Conservation (phyloP, 305 asterid species). For the Salvia sclarea region DNA sequence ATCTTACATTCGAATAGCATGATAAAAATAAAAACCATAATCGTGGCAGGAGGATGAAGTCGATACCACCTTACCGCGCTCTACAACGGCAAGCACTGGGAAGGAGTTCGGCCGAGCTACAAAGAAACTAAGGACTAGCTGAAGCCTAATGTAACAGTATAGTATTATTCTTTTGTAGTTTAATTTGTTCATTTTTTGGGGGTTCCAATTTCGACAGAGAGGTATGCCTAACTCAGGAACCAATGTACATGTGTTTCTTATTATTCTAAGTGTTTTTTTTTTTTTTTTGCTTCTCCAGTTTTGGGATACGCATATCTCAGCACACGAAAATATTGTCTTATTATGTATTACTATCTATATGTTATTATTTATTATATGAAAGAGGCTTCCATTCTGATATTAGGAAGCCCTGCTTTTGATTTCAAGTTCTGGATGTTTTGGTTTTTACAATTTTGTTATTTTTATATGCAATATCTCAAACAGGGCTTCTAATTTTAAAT, state of each 20-base stretch:
- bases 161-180: conserved; percentile 48
- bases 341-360: background rate
- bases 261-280: conserved; percentile 16
- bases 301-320: conserved; percentile 43
- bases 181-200: conserved; percentile 46
- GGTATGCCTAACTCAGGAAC: conserved; percentile 41
- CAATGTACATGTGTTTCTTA: conserved; percentile 47
- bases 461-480: background rate
- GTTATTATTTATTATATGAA: conserved; percentile 22
- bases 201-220: conserved; percentile 33
- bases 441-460: background rate
- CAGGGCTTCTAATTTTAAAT: background rate
- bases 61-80: conserved; percentile 39
- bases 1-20: background rate
- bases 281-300: conserved; percentile 17
- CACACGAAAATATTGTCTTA: conserved; percentile 12
- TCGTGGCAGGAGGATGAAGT: conserved; percentile 45
- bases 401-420: conserved; percentile 30
- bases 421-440: conserved; percentile 17
- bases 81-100: conserved; percentile 46
- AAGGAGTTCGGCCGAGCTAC: conserved; percentile 55
- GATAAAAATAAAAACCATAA: conserved; percentile 20
- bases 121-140: conserved; percentile 59
- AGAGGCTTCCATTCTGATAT: conserved; percentile 29
- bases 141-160: conserved; percentile 41